phyloP scores from a whole-genome alignment of 352 stramenopile species.

The Phytopythium montanum region DNA sequence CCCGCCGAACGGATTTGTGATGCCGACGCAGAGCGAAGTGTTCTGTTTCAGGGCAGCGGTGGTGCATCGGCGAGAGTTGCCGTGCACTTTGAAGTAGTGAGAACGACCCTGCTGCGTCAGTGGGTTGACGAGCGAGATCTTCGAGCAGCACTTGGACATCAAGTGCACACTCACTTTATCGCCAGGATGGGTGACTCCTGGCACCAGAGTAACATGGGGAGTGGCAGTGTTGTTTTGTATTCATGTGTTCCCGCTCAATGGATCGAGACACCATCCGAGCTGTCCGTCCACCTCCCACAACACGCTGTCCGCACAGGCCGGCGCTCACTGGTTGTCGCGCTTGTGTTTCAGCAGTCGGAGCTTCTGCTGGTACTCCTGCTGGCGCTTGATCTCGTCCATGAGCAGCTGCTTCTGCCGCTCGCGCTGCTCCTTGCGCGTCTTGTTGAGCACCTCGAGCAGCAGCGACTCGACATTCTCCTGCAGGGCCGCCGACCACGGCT shows the following conservation, averaged over 20 bases:
- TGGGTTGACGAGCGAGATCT: constrained; percentile 40
- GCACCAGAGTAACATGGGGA: no score
- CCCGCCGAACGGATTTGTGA: constrained; percentile 82
- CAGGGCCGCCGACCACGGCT: constrained; percentile 49
- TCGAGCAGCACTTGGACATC: constrained; percentile 27
- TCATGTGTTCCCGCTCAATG: background rate
- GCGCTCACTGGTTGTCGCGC: constrained; percentile 1
- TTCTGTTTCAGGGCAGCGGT: constrained; percentile 21
- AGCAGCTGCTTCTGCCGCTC: constrained; percentile 18
- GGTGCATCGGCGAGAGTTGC: background rate
- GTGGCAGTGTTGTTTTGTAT: no score
- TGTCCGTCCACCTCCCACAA: background rate
- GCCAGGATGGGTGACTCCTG: no score
- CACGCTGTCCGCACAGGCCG: background rate
- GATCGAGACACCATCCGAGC: background rate
- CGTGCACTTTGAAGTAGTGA: background rate
- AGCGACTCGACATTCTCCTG: constrained; percentile 40
- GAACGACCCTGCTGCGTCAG: constrained; percentile 30
- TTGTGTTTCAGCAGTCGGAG: constrained; percentile 9
- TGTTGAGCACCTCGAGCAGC: constrained; percentile 29
- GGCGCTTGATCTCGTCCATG: constrained; percentile 27
- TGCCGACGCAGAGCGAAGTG: constrained; percentile 75
- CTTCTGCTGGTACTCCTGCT: constrained; percentile 27
- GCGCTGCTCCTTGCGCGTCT: constrained; percentile 23
- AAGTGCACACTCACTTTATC: no score